phyloP scores from a whole-genome alignment of 2,329 filamentous ascomycete species.

The Colletotrichum noveboracense region DNA sequence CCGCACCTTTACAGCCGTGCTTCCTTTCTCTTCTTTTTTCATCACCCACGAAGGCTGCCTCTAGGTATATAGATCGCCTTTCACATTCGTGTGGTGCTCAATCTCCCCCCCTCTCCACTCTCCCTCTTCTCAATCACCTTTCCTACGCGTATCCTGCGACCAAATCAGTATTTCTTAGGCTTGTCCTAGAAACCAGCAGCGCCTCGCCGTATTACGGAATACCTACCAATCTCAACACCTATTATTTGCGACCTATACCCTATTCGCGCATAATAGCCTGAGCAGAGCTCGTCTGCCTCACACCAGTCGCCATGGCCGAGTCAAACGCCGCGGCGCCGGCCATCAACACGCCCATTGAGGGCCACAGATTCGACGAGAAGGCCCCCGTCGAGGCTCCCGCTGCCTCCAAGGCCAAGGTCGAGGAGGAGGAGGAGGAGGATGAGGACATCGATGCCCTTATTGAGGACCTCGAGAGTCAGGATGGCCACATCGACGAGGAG shows the following conservation, averaged over 20 bases:
- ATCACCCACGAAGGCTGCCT: conserved; percentile 27
- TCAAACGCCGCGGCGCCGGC: conserved; percentile 58
- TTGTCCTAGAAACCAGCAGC: conserved; percentile 18
- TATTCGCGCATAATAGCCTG: conserved; percentile 18
- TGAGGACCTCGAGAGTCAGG: conserved; percentile 83
- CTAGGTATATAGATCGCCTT: conserved; percentile 19
- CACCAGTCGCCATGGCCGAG: conserved; percentile 56
- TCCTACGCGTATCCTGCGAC: conserved; percentile 21
- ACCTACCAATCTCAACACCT: not conserved
- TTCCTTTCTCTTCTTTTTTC: conserved; percentile 21
- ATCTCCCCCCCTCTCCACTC: conserved; percentile 17
- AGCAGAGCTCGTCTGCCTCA: conserved; percentile 22
- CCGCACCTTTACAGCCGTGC: conserved; percentile 7
- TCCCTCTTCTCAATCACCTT: conserved; percentile 15
- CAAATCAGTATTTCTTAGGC: conserved; percentile 23
- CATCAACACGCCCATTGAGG: conserved; percentile 69
- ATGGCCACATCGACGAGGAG: conserved; percentile 71
- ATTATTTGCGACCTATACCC: conserved; percentile 12
- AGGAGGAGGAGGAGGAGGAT: conserved; percentile 73
- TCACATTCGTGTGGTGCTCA: conserved; percentile 25
- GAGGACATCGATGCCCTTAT: conserved; percentile 88
- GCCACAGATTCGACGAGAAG: conserved; percentile 71
- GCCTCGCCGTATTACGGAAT: conserved; percentile 3
- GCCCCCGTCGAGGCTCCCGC: conserved; percentile 38
- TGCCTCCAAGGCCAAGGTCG: conserved; percentile 46